Evolutionary conservation across 306 rosid species (phyloP).

Genomic region (Trichosanthes cucumerina): DNA sequence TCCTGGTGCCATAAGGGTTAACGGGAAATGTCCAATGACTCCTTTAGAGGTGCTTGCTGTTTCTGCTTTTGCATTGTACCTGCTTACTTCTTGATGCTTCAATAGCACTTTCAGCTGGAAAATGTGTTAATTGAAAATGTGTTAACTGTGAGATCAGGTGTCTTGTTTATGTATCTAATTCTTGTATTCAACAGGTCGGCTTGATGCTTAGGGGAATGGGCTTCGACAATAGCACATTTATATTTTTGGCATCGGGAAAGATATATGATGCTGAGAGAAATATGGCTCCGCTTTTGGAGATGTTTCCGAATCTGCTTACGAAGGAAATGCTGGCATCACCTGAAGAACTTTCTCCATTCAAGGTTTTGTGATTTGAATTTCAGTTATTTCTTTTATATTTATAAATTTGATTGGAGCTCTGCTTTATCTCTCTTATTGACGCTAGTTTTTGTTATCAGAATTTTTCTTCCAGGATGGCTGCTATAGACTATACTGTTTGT

Average conservation of each 20-base stretch:
- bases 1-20: slow-evolving; percentile 91
- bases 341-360: slow-evolving; percentile 75
- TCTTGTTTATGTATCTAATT: slow-evolving; percentile 16
- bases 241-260: slow-evolving; percentile 86
- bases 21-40: slow-evolving; percentile 97
- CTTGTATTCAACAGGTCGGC: slow-evolving; percentile 58
- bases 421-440: slow-evolving; percentile 27
- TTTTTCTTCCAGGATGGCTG: slow-evolving; percentile 99
- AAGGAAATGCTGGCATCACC: slow-evolving; percentile 74
- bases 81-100: background rate
- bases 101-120: background rate
- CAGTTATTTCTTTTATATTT: background rate
- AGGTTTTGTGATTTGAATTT: slow-evolving; percentile 22
- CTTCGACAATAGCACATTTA: slow-evolving; percentile 65
- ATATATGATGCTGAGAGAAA: slow-evolving; percentile 72
- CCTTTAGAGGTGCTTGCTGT: slow-evolving; percentile 66
- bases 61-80: slow-evolving; percentile 9
- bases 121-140: too few relatives aligned
- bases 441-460: slow-evolving; percentile 42
- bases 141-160: background rate
- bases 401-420: background rate
- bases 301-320: slow-evolving; percentile 87
- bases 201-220: slow-evolving; percentile 99
- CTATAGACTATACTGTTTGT: slow-evolving; percentile 94
- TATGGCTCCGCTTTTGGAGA: slow-evolving; percentile 78